Base-by-base conservation (phyloP, 768 basidiomycete genomes). In the Pisolithus marmoratus region DNA sequence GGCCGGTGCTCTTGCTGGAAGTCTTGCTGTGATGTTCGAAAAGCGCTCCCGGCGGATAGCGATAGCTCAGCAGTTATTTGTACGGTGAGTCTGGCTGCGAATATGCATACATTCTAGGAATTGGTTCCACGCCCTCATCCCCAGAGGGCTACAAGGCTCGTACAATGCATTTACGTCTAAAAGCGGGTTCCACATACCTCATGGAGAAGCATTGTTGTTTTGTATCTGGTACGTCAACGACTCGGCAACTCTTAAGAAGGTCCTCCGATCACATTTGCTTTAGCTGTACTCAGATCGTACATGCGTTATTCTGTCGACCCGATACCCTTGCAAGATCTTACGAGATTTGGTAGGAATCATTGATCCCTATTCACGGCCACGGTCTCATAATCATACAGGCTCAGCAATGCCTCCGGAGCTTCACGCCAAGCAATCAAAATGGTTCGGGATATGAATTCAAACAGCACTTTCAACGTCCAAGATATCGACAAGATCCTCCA, bases 11-110 rank as follows among this genome's bases (percentile, higher is more conserved):
- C 56, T 90, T 20, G 83, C 88, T 0, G 90, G 90, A 14, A 82
- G 80, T 2, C 52, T 87, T 3, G 84, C 84, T 2, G 81, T 95
- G 40, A 73, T 85, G 63, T 90, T 85, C 64, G 92, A 94, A 72
- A 90, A 81, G 63, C 74, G 71, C 54, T 76, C 76, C 2, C 67
- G 87, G 34, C 73, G 89, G 51, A 69, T 74, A 15, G 78, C 79
- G 17, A 87, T 94, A 55, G 87, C 87, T 0, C 91, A 94, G 60
- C 93, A 94, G 67, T 63, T 94, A 59, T 90, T 95, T 69, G 92
- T 95, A 48, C 81, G 92, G 90, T 84, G 51, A 46, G 83, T 71
- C 26, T 46, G 47, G 12, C n/a, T 52, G 12, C 8, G 8, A 24
- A 9, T 2, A 37, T 5, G 1, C 52, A 7, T 48, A 20, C 27